phyloP scores from a whole-genome alignment of 768 basidiomycete genomes.

The Hysterangium stoloniferum region DNA sequence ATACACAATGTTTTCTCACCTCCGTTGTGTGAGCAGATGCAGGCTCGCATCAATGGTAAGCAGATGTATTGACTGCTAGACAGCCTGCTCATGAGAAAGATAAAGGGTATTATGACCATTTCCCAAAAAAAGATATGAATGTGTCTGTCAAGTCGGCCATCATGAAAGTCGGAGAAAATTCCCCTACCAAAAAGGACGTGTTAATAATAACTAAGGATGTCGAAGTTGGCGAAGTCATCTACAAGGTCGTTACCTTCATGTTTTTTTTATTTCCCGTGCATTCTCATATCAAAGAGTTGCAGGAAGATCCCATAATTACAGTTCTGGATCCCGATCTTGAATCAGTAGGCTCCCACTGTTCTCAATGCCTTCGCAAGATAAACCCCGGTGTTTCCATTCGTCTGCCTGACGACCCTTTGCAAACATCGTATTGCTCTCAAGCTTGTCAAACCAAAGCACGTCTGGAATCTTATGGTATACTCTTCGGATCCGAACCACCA shows the following conservation, averaged over 20 bases:
- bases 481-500: conserved; percentile 61
- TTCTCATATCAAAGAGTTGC: background rate
- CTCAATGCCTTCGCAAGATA: conserved; percentile 62
- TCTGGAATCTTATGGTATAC: conserved; percentile 54
- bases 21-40: conserved; percentile 39
- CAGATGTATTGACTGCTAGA: background rate
- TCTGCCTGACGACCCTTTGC: conserved; percentile 43
- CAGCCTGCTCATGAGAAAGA: background rate
- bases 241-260: conserved; percentile 41
- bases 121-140: conserved; percentile 68
- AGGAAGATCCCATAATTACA: conserved; percentile 72
- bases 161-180: conserved; percentile 5
- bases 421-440: conserved; percentile 65
- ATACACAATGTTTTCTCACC: conserved; percentile 14
- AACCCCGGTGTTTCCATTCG: conserved; percentile 37
- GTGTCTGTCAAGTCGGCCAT: conserved; percentile 43
- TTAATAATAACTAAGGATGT: conserved; percentile 63
- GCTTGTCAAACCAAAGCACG: conserved; percentile 51
- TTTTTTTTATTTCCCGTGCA: background rate
- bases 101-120: conserved; percentile 67
- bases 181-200: conserved; percentile 32
- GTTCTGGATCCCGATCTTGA: conserved; percentile 68
- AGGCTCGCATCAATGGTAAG: conserved; percentile 71
- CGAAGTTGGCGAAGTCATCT: conserved; percentile 64
- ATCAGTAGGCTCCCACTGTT: conserved; percentile 59